Evolutionary conservation across 108 stramenopile species (phyloP), one percentile per base, ranked within the genome.

Genomic region (Seminavis robusta): DNA sequence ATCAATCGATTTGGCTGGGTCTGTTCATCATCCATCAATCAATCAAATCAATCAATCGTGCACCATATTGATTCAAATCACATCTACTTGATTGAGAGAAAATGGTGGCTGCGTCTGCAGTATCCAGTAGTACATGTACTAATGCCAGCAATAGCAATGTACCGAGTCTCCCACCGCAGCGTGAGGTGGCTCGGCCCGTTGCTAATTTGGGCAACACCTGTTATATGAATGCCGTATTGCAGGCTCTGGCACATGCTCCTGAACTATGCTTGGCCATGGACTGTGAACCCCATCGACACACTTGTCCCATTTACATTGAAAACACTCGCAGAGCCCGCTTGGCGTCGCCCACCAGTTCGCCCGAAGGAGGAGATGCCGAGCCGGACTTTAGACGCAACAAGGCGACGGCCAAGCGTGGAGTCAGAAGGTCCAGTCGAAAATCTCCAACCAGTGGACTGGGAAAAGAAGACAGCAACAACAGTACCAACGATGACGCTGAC

Each of bases 191-290:
- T 33, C 71, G 80, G 5, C 84, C 87, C 28, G 71, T 93, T 19
- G 67, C 71, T 33, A 93, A 93, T 47, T 57, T 93, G n/a, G 92
- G 92, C 21, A 93, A 93, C 46, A 93, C 92, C 1, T 93, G 92
- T 52, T 94, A 86, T 71, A 86, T 88, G 80, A 89, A 88, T 57
- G 84, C 86, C 16, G 81, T 88, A 13, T 60, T 94, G 0, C 88
- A 94, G 61, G 84, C 86, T 3, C 54, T 94, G 58, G 92, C 92
- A 0, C 92, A 94, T 61, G 81, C 86, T 0, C 92, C 92, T 9
- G 88, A 90, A 56, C 70, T 94, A 4, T 90, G 88, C 57, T 63
- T 86, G 71, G 88, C 88, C 31, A 67, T 94, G 57, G 86, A 90
- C 49, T 81, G 69, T 30, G 81, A 88, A 48, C 63, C 77, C n/a